Base-by-base conservation (phyloP, 169 alveolate species). In the Eimeria zaria region DNA sequence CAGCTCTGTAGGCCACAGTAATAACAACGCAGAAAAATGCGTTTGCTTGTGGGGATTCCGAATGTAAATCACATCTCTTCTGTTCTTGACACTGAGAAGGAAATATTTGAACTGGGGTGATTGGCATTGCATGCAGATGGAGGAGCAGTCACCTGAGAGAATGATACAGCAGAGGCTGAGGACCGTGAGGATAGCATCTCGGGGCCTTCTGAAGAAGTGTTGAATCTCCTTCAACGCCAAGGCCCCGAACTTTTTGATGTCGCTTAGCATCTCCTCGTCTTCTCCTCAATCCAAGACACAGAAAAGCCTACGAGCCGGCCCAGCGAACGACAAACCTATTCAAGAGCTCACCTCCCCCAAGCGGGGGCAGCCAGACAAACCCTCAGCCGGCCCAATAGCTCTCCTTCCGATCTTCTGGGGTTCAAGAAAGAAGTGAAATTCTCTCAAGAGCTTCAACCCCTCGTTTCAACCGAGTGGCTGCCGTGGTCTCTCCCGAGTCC, bases 111-210 rank as follows among this genome's bases (percentile, higher is more conserved):
- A 67, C 12, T 62, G 39, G 33, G 14, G 74, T 33, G 74, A 62
- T n/a, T n/a, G n/a, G 20, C 48, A 67, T 41, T 5, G 22, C 36
- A 5, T 24, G 33, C 20, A 14, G 30, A 9, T 73, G 55, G 20
- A 48, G 67, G 84, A 18, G 24, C 89, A 30, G 14, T 53, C 41
- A 84, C 91, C 91, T 44, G 91, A 64, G 36, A 84, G 91, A 30
- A 84, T 84, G 30, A 84, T 69, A 78, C 91, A 84, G 44, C 91
- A 84, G 41, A 84, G 74, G 60, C 91, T 60, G 51, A 84, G 78
- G 22, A 84, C 91, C 39, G 91, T 84, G 33, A 44, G 91, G 60
- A 44, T 16, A 7, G 76, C 91, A 33, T 84, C 91, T 27, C 91
- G 91, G 4, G 91, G 91, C 53, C 91, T 67, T 20, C 91, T 64